Evolutionary conservation across 1,284 basidiomycete genomes (phyloP).

Genomic region (Mycosarcoma mackinlayi): DNA sequence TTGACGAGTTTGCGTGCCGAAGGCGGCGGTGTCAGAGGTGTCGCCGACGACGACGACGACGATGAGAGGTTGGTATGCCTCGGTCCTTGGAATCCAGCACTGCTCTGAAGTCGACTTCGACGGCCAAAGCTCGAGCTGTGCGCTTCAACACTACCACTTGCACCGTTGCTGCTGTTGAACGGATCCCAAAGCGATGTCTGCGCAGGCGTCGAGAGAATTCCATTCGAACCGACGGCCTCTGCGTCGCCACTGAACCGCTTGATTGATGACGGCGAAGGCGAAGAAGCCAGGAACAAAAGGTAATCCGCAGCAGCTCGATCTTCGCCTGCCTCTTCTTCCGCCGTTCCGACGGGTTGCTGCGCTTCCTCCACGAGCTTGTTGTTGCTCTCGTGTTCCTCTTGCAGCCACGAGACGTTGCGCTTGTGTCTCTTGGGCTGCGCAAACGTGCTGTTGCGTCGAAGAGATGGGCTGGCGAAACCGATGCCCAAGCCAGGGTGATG

Average conservation of each 20-base stretch:
- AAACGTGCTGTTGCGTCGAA: conserved; percentile 7
- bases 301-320: conserved; percentile 43
- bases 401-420: conserved; percentile 36
- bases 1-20: conserved; percentile 6
- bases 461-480: conserved; percentile 19
- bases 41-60: not conserved
- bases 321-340: conserved; percentile 8
- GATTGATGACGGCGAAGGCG: conserved; percentile 36
- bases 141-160: not conserved
- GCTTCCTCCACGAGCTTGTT: not conserved
- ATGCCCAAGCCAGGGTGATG: conserved; percentile 16
- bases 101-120: conserved; percentile 13
- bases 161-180: conserved; percentile 16
- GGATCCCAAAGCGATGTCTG: conserved; percentile 44
- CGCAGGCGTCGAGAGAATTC: conserved; percentile 32
- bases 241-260: conserved; percentile 21
- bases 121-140: conserved; percentile 10
- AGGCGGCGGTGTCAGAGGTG: conserved; percentile 27
- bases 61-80: conserved; percentile 4
- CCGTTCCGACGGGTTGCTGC: too few species aligned
- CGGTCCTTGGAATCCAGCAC: not conserved
- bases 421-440: conserved; percentile 27
- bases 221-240: conserved; percentile 4
- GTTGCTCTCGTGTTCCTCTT: conserved; percentile 3
- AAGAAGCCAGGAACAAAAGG: conserved; percentile 33